These are phyloP conservation scores for Tympanopsis confertula DNA, from an alignment of 2,329 filamentous ascomycete species.

Conservation along the genomic window DNA sequence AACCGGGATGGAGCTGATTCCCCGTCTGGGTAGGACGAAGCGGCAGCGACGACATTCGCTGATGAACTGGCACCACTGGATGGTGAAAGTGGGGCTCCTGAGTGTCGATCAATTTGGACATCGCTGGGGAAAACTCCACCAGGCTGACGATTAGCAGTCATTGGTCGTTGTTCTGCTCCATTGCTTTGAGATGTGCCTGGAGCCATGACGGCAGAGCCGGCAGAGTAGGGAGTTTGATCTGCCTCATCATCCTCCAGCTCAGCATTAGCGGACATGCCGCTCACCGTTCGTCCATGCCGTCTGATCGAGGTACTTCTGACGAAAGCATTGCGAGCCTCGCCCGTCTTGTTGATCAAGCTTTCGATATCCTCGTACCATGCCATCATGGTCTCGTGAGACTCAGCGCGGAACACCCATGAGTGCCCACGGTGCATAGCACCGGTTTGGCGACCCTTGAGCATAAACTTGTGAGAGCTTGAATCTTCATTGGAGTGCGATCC, in stretches of 20 bases:
- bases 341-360: slow-evolving; percentile 73
- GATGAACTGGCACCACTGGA: background rate
- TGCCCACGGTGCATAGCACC: slow-evolving; percentile 79
- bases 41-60: background rate
- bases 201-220: background rate
- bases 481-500: slow-evolving; percentile 76
- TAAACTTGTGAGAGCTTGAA: slow-evolving; percentile 90
- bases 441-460: slow-evolving; percentile 90
- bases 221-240: background rate
- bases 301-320: too few relatives aligned
- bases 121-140: background rate
- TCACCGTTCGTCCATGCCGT: background rate
- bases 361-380: slow-evolving; percentile 94
- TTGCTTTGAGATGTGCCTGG: too few relatives aligned
- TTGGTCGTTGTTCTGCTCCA: background rate
- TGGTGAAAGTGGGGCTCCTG: background rate
- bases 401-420: slow-evolving; percentile 61
- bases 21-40: background rate
- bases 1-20: background rate
- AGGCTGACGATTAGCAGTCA: background rate
- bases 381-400: slow-evolving; percentile 85
- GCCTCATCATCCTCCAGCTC: background rate
- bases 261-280: background rate
- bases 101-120: background rate
- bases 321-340: slow-evolving; percentile 79